Percentiles rank a stretch among this genome's conserved stretches.
Conservation (phyloP, 164 flowering plant species). For the Cinnamomum chago region DNA sequence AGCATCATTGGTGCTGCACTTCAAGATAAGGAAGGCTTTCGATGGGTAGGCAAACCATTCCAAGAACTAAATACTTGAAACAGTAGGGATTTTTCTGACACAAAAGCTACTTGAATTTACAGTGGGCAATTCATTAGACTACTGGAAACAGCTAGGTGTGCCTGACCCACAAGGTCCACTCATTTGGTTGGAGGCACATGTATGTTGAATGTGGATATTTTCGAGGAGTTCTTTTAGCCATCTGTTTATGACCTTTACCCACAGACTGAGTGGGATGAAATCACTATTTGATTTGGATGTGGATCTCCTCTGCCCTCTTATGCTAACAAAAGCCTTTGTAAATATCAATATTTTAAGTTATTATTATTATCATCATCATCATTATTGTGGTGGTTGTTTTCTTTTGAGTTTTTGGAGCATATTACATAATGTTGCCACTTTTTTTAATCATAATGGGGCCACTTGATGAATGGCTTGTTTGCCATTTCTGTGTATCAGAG, state of each 20-base stretch:
- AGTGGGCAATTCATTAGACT: background rate
- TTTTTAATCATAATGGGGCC: too few species aligned
- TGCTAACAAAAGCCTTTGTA: background rate
- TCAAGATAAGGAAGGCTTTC: constrained; percentile 88
- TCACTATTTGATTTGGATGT: too few species aligned
- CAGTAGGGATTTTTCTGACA: background rate
- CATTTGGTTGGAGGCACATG: background rate
- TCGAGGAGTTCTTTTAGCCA: background rate
- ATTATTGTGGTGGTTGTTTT: too few species aligned
- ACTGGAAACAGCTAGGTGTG: background rate
- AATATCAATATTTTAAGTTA: too few species aligned
- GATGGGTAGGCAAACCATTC: constrained; percentile 55
- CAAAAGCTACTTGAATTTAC: background rate
- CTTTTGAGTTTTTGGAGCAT: too few species aligned
- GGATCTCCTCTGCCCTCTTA: background rate
- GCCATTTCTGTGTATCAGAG: too few species aligned
- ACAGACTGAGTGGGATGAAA: background rate
- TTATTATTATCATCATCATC: too few species aligned
- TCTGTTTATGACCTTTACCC: background rate
- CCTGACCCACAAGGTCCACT: background rate
- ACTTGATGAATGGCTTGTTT: too few species aligned
- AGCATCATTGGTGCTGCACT: constrained; percentile 83
- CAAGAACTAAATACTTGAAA: background rate
- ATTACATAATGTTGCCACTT: too few species aligned
- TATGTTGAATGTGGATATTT: background rate